Evolutionary conservation across 768 basidiomycete species (phyloP).

Genomic region (Amanita subjunquillea): DNA sequence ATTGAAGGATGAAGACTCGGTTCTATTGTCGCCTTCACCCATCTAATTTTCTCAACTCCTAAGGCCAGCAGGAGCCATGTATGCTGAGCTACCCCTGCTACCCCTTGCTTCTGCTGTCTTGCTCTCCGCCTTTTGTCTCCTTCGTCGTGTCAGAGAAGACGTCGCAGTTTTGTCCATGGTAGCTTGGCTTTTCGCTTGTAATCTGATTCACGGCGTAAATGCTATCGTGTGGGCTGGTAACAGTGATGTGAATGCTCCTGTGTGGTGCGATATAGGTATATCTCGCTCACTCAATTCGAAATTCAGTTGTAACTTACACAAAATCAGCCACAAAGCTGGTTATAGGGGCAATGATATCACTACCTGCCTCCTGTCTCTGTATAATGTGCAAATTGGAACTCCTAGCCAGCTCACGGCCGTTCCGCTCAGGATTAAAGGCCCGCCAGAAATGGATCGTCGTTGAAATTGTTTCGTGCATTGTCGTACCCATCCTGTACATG

Average conservation of each 20-base stretch:
- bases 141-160: conserved; percentile 35
- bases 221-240: conserved; percentile 53
- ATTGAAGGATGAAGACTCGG: too few relatives aligned
- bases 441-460: conserved; percentile 31
- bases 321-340: conserved; percentile 1
- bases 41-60: neutral
- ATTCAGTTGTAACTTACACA: neutral
- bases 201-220: conserved; percentile 45
- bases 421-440: conserved; percentile 20
- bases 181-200: conserved; percentile 38
- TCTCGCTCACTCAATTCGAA: neutral
- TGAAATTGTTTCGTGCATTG: conserved; percentile 39
- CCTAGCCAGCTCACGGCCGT: conserved; percentile 34
- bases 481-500: conserved; percentile 47
- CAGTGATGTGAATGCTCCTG: conserved; percentile 28
- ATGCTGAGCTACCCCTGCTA: conserved; percentile 23
- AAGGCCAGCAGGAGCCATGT: conserved; percentile 16
- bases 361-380: conserved; percentile 51
- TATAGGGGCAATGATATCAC: conserved; percentile 39
- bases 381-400: conserved; percentile 45
- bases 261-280: conserved; percentile 75
- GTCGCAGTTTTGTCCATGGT: conserved; percentile 38
- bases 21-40: neutral
- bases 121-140: conserved; percentile 27
- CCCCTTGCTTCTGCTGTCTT: conserved; percentile 36